Base-by-base conservation (phyloP, 2,329 filamentous ascomycete species). In the Lachnellula arida region DNA sequence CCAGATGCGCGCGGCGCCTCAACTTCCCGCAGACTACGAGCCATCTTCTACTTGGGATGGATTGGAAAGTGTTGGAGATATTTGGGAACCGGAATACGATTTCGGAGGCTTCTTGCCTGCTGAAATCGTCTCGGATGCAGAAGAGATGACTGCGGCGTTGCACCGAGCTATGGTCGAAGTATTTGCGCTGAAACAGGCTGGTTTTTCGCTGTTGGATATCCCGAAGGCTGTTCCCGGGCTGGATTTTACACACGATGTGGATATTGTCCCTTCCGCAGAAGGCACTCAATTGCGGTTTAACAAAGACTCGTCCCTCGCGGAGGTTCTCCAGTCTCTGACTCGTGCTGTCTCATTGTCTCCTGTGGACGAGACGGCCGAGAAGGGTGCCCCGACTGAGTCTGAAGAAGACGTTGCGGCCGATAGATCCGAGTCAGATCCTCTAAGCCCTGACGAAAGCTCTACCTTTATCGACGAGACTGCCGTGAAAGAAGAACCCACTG, bases 141-240 rank as follows among this genome's bases (percentile, higher is more conserved):
- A 70, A 6, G 67, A 73, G 28, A 60, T 76, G 53, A 64, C 71
- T 42, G 70, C 66, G 44, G 73, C 77, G 34, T 74, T 85, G 42
- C 79, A 81, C 59, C 76, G 80, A 58, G 77, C 82, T 4, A 71
- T 81, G 11, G 76, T 85, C 5, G 82, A 87, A 65, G 69, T 82
- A 4, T 76, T 78, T 57, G 70, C 79, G 3, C 68, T 82, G 67
- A 72, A 72, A 57, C 67, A 73, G 61, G 71, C 74, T 52, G 75
- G 73, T 46, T 74, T 70, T 60, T 59, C 65, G 25, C 47, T 67
- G 17, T 50, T 51, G 14, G 49, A 56, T 6, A 53, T 69, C 7
- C 63, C 60, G 5, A 58, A 56, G 6, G 47, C 58, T 4, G 51
- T 46, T 25, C 51, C 57, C 51, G 58, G 49, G 11, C 34, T 48